Evolutionary conservation across 2,329 filamentous ascomycete genomes (phyloP).

Genomic region (Ophiognomonia clavigignenti-juglandacearum): DNA sequence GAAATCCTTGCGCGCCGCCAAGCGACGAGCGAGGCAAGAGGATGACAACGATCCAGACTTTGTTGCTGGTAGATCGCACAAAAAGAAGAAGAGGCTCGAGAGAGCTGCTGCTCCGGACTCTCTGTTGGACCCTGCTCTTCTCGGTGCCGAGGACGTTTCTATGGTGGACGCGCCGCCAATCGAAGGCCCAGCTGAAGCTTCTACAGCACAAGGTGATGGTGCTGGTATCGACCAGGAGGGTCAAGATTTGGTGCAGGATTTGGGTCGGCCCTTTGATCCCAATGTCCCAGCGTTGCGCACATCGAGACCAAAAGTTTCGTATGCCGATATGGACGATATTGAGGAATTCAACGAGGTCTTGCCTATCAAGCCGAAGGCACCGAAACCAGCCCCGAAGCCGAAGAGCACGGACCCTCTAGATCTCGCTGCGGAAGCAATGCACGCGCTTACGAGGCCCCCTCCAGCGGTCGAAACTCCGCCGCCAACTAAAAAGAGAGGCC

Average conservation of each 20-base stretch:
- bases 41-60: constrained; percentile 54
- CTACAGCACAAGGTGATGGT: background rate
- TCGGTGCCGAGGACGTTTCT: constrained; percentile 17
- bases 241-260: constrained; percentile 4
- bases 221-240: background rate
- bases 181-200: constrained; percentile 4
- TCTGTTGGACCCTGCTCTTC: constrained; percentile 49
- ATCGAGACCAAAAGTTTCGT: constrained; percentile 47
- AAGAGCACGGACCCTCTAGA: constrained; percentile 24
- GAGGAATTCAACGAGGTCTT: constrained; percentile 40
- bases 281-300: constrained; percentile 47
- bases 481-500: constrained; percentile 17
- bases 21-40: constrained; percentile 47
- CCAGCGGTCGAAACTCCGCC: background rate
- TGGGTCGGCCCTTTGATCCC: constrained; percentile 31
- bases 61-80: constrained; percentile 34
- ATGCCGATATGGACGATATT: constrained; percentile 42
- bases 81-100: constrained; percentile 36
- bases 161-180: constrained; percentile 18
- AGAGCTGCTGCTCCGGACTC: constrained; percentile 28
- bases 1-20: constrained; percentile 48
- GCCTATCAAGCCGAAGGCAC: constrained; percentile 14
- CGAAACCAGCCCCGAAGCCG: constrained; percentile 5
- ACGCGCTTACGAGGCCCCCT: constrained; percentile 22
- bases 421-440: constrained; percentile 27